Evolutionary conservation across 257 asterid genomes (phyloP).

Genomic region (Nicotiana tabacum): DNA sequence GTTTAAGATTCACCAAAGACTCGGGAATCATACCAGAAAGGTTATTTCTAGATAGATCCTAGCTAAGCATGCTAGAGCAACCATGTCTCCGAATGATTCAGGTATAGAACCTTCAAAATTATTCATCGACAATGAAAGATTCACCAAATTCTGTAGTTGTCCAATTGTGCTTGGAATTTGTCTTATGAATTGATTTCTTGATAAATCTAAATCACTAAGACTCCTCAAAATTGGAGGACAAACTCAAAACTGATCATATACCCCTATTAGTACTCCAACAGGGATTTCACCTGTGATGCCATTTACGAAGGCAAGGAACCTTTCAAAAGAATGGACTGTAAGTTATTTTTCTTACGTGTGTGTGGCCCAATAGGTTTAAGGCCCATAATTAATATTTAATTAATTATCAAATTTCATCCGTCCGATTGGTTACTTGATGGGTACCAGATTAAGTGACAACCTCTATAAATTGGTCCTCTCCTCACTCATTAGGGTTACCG

Average conservation of each 20-base stretch:
- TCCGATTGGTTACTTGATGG: no score
- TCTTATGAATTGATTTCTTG: slow-evolving; percentile 10
- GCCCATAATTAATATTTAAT: no score
- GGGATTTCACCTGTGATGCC: slow-evolving; percentile 4
- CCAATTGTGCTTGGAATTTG: slow-evolving; percentile 6
- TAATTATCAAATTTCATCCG: no score
- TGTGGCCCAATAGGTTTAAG: no score
- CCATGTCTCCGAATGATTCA: slow-evolving; percentile 5
- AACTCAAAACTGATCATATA: background rate
- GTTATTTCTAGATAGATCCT: slow-evolving; percentile 1
- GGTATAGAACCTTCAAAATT: slow-evolving; percentile 17
- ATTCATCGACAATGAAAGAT: slow-evolving; percentile 2
- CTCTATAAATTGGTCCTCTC: no score
- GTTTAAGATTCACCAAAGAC: background rate
- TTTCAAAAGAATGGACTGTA: no score
- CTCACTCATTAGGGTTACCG: no score
- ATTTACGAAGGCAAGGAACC: no score
- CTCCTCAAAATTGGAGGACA: background rate
- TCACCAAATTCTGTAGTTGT: background rate
- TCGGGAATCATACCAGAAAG: slow-evolving; percentile 2
- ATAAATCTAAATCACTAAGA: background rate
- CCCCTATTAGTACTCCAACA: background rate
- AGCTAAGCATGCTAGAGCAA: background rate
- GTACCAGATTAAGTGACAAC: no score
- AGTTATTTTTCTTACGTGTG: no score